Evolutionary conservation across 345 rosid species (phyloP), one percentile per base, ranked within the genome.

Genomic region (Xanthoceras sorbifolium): DNA sequence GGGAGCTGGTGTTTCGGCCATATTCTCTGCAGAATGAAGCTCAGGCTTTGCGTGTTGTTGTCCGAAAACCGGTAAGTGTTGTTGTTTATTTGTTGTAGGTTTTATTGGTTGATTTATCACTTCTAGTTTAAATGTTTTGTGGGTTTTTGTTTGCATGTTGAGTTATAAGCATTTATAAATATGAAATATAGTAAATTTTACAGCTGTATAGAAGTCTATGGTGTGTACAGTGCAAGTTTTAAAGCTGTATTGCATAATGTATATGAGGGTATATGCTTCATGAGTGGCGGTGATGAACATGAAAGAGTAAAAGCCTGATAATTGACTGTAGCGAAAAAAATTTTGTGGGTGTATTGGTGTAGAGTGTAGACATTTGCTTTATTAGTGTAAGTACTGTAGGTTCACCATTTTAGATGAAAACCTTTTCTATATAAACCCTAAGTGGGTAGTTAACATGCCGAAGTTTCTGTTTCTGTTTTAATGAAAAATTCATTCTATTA

Each of bases 1-100:
- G 81, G 83, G 91, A 85, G 91, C 83, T 91, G 29, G 87, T 83
- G 71, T 94, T 93, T 79, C 78, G 83, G 68, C 66, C 85, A 23
- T 93, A 87, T 83, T 63, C 55, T 50, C 74, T 77, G 0, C 77
- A 48, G 64, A 82, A 71, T 20, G 86, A 32, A 36, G 57, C 88
- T 46, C 78, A 84, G 77, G 85, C 67, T 74, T 86, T 85, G 82
- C 86, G 85, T 28, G 86, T 88, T 64, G 76, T 79, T 46, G 91
- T 87, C 52, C 87, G 90, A 86, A 90, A 85, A 81, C 82, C 97
- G 74, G 98, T 94, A 66, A 85, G 98, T 86, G 48, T 57, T 76
- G 34, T 44, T 34, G 26, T 11, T 59, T 3, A 36, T 73, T 59
- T 69, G 22, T 34, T 9, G 31, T 9, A 20, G 54, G 50, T 52